Conservation (phyloP, 1,284 basidiomycete species). For the Trichosporon sp. region DNA sequence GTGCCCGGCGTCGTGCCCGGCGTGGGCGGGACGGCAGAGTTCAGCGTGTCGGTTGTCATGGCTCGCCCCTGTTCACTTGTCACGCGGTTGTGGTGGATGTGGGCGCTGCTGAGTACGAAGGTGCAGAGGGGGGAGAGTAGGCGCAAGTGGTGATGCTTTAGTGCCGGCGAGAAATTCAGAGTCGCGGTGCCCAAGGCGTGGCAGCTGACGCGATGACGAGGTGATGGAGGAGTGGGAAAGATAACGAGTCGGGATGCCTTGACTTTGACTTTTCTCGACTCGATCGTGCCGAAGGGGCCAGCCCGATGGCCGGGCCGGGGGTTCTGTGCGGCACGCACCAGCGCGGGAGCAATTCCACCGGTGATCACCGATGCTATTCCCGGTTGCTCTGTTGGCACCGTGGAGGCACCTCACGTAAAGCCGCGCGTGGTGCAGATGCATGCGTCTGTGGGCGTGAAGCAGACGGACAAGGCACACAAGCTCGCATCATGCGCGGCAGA, state of each 20-base stretch:
- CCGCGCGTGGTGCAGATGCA: too few species aligned
- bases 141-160: background rate
- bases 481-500: too few species aligned
- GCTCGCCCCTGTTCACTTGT: background rate
- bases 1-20: background rate
- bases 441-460: too few species aligned
- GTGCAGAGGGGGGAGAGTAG: background rate
- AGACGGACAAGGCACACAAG: too few species aligned
- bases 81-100: background rate
- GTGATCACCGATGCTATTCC: background rate
- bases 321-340: background rate
- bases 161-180: background rate
- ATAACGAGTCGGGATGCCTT: background rate
- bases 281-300: background rate
- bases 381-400: background rate
- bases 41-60: background rate
- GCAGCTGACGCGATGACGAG: background rate
- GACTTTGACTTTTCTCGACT: background rate
- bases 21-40: background rate
- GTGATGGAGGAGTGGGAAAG: background rate
- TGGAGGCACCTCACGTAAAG: background rate
- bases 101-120: too few species aligned
- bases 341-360: background rate
- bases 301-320: background rate
- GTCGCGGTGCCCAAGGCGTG: background rate